These are phyloP conservation scores for Boletales sp. DNA, from an alignment of 768 basidiomycete genomes.

Conservation along the genomic window DNA sequence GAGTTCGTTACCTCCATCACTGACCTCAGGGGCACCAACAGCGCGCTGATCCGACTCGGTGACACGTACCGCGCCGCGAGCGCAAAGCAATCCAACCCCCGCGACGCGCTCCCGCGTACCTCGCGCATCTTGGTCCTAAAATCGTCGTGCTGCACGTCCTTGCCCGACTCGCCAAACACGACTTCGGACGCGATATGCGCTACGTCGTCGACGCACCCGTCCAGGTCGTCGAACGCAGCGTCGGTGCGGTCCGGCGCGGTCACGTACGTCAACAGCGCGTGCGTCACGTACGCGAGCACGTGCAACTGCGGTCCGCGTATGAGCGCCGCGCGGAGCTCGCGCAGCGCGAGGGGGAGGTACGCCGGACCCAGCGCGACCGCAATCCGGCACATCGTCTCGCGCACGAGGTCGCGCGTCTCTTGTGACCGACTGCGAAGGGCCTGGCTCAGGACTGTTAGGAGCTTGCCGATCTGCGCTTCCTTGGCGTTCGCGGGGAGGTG, in stretches of 20 bases:
- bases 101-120: constrained; percentile 77
- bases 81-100: constrained; percentile 82
- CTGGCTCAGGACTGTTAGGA: constrained; percentile 85
- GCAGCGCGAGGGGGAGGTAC: constrained; percentile 70
- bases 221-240: constrained; percentile 57
- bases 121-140: constrained; percentile 96
- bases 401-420: constrained; percentile 83
- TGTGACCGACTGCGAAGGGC: constrained; percentile 91
- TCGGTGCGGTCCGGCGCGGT: constrained; percentile 56
- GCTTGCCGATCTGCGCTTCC: constrained; percentile 65
- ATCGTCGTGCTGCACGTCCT: constrained; percentile 81
- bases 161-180: constrained; percentile 90
- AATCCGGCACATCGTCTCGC: constrained; percentile 82
- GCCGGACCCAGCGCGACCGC: constrained; percentile 65
- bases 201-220: constrained; percentile 74
- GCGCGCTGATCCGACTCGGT: constrained; percentile 67
- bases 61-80: constrained; percentile 77
- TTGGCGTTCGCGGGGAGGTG: constrained; percentile 66
- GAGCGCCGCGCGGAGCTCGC: constrained; percentile 82
- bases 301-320: constrained; percentile 92
- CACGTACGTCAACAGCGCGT: constrained; percentile 78
- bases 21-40: constrained; percentile 75
- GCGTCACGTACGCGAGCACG: constrained; percentile 80
- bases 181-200: constrained; percentile 84
- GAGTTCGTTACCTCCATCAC: constrained; percentile 87